phyloP scores from a whole-genome alignment of 345 rosid genomes.

The Eucalyptus cladocalyx region DNA sequence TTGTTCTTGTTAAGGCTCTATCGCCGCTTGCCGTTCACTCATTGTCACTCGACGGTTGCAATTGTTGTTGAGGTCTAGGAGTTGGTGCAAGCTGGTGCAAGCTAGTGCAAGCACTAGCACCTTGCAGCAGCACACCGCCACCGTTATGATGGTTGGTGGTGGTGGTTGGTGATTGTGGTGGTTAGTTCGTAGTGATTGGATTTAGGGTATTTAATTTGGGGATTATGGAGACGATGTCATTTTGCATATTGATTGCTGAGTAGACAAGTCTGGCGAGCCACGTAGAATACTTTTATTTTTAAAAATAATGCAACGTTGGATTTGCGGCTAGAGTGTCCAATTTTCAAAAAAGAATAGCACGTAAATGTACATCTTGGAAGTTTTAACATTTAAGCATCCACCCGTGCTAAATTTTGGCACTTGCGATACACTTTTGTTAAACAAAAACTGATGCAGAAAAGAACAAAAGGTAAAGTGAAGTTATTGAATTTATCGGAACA shows the following conservation, averaged over 20 bases:
- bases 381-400: no score
- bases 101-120: no score
- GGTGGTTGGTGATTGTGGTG: not conserved
- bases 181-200: rapidly evolving
- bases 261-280: rapidly evolving
- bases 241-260: no score
- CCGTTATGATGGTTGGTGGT: not conserved
- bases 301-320: no score
- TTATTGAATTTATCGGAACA: not conserved
- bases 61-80: not conserved
- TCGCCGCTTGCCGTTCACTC: not conserved
- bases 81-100: not conserved
- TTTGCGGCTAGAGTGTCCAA: no score
- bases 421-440: no score
- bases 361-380: no score
- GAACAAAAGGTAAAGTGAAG: no score
- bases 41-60: not conserved
- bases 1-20: not conserved
- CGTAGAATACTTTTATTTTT: no score
- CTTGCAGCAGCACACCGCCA: not conserved
- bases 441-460: not conserved
- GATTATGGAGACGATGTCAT: not conserved
- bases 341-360: no score
- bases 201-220: no score
- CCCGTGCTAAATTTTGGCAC: rapidly evolving